Conservation (phyloP, 768 basidiomycete genomes). For the Kwoniella dendrophila region DNA sequence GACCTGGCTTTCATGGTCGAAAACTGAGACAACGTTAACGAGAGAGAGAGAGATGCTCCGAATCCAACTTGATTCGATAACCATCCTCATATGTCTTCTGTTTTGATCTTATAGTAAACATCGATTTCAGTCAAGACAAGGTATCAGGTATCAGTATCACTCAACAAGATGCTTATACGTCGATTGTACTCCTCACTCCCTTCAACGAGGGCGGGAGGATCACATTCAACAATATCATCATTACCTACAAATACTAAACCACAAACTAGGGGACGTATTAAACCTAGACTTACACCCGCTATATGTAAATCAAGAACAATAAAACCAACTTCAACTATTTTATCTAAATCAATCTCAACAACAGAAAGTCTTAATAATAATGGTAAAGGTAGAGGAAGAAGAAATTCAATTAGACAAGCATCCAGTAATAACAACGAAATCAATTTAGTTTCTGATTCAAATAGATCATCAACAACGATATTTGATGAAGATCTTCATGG, state of each 20-base stretch:
- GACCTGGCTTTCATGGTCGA: background rate
- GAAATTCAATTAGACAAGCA: background rate
- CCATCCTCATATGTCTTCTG: background rate
- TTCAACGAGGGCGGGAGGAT: conserved; percentile 11
- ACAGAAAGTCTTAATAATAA: background rate
- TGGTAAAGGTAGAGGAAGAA: conserved; percentile 4
- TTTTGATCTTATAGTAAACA: background rate
- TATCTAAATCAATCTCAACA: background rate
- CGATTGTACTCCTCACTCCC: conserved; percentile 38
- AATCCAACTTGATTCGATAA: background rate
- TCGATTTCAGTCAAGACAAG: background rate
- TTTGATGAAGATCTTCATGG: background rate
- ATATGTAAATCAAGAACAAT: background rate
- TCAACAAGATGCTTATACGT: conserved; percentile 26
- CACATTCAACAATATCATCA: background rate
- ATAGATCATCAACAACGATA: conserved; percentile 7
- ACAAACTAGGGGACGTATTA: conserved; percentile 23
- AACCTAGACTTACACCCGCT: conserved; percentile 16
- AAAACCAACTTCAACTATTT: background rate
- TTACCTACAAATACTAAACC: conserved; percentile 13
- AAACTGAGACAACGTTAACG: conserved; percentile 14
- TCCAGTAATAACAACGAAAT: background rate
- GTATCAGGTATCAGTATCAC: background rate
- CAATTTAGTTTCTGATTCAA: conserved; percentile 9
- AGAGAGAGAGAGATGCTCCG: background rate